Conservation (phyloP, 2,329 filamentous ascomycete genomes). For the Mycosphaerella sp. region DNA sequence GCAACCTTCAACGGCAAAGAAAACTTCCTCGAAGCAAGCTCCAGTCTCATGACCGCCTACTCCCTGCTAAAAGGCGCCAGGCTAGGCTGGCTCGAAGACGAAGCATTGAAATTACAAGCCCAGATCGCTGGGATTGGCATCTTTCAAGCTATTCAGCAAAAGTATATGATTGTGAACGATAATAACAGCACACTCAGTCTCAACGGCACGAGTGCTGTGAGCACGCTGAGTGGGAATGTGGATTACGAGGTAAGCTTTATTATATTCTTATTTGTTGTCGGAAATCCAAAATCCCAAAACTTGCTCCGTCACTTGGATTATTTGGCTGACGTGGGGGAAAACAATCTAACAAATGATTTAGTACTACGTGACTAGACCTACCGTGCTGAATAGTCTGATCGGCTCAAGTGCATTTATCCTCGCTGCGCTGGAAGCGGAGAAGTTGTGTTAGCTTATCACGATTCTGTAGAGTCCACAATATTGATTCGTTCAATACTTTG, state of each 20-base stretch:
- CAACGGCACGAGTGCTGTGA: conserved; percentile 46
- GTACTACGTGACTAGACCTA: conserved; percentile 42
- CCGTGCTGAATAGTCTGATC: conserved; percentile 37
- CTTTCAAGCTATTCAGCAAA: conserved; percentile 42
- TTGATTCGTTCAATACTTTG: too few species aligned
- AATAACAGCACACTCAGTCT: conserved; percentile 40
- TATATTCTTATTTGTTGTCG: too few species aligned
- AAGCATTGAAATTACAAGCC: conserved; percentile 29
- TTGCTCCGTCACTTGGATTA: too few species aligned
- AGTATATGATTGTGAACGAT: conserved; percentile 41
- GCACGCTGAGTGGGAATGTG: conserved; percentile 46
- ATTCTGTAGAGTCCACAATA: not conserved
- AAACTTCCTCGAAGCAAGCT: conserved; percentile 58
- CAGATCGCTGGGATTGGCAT: conserved; percentile 44
- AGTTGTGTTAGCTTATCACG: conserved; percentile 10
- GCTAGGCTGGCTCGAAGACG: conserved; percentile 34
- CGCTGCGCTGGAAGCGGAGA: conserved; percentile 35
- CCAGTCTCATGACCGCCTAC: conserved; percentile 53
- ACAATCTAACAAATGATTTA: conserved; percentile 21
- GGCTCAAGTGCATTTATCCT: conserved; percentile 39
- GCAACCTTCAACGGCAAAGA: conserved; percentile 33
- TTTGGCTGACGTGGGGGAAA: too few species aligned
- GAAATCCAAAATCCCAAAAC: too few species aligned
- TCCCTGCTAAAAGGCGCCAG: conserved; percentile 46
- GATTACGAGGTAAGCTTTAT: conserved; percentile 46